Base-by-base conservation (phyloP, 164 flowering plant genomes). In the Echeveria elegans region DNA sequence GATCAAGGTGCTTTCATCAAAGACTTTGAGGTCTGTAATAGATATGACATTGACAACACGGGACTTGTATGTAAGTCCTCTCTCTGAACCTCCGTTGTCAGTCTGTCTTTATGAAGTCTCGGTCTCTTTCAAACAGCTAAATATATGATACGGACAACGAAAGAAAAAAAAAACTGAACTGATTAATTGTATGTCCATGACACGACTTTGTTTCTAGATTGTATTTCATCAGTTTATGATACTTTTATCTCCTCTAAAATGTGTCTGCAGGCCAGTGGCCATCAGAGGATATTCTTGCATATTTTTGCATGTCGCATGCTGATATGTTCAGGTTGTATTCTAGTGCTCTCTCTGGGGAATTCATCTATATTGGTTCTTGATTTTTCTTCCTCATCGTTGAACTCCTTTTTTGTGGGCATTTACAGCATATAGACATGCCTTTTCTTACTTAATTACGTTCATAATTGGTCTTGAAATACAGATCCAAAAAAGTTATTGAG, bases 61-160 rank as follows among this genome's bases (percentile, higher is more conserved):
- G 97, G 98, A 12, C 85, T 94, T 79, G 89, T 94, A 10, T 89
- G 98, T 93, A 78, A 87, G 97, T 88, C 77, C 50, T 62, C 47
- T 40, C 67, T 47, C 19, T 19, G 34, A 19, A 2, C 63, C 29
- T 58, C n/a, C n/a, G 36, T 65, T 40, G 8, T 47, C n/a, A n/a
- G 31, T 6, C 21, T 63, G 21, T 34, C 6, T 63, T 63, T 34
- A 15, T 63, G 23, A 8, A 38, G 9, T 34, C 37, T 34, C 7
- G 3, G 7, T 3, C 7, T 3, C 37, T 34, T 34, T 34, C 3
- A 63, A 18, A 31, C 37, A 15, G 29, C 34, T 4, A 29, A 32
- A 19, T 62, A 6, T 4, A 18, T 63, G 12, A 23, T 45, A 34
- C n/a, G n/a, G n/a, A n/a, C n/a, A n/a, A n/a, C n/a, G n/a, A 7